Evolutionary conservation across 495 filamentous ascomycete genomes (phyloP).

Genomic region (Jackrogersella minutella): DNA sequence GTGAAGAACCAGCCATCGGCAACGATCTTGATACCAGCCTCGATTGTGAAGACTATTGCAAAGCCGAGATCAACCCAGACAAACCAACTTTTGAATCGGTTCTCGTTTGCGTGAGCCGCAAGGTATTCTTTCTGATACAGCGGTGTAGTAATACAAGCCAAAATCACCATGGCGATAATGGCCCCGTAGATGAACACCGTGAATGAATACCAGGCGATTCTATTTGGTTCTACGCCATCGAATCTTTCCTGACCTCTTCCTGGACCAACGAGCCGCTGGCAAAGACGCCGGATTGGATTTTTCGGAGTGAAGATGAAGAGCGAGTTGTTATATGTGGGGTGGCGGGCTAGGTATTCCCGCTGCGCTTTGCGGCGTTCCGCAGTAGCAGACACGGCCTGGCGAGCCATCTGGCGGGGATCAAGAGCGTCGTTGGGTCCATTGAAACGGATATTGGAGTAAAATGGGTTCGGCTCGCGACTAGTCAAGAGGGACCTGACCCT

Average conservation of each 20-base stretch:
- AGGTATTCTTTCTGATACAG: constrained; percentile 91
- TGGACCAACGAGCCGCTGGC: constrained; percentile 91
- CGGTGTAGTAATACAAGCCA: constrained; percentile 94
- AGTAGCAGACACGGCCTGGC: constrained; percentile 83
- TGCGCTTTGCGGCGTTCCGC: constrained; percentile 85
- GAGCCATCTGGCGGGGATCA: constrained; percentile 86
- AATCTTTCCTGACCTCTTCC: constrained; percentile 85
- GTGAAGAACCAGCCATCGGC: constrained; percentile 98
- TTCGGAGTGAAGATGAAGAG: constrained; percentile 84
- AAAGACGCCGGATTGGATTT: constrained; percentile 79
- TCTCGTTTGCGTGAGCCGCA: constrained; percentile 47
- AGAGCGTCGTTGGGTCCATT: constrained; percentile 75
- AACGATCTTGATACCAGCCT: constrained; percentile 91
- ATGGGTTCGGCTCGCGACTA: constrained; percentile 87
- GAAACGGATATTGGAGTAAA: constrained; percentile 84
- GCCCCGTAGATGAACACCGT: constrained; percentile 92
- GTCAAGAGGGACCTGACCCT: constrained; percentile 60
- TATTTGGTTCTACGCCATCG: constrained; percentile 86
- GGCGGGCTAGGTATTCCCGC: constrained; percentile 83
- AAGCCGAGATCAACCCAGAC: constrained; percentile 91
- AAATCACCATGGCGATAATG: constrained; percentile 95
- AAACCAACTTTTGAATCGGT: constrained; percentile 83
- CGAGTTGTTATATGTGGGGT: constrained; percentile 92
- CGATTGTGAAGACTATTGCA: constrained; percentile 83
- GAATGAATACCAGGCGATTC: constrained; percentile 88